These are phyloP conservation scores for Yamadazyma kitorensis DNA, from an alignment of 805 yeast genomes.

Conservation along the genomic window DNA sequence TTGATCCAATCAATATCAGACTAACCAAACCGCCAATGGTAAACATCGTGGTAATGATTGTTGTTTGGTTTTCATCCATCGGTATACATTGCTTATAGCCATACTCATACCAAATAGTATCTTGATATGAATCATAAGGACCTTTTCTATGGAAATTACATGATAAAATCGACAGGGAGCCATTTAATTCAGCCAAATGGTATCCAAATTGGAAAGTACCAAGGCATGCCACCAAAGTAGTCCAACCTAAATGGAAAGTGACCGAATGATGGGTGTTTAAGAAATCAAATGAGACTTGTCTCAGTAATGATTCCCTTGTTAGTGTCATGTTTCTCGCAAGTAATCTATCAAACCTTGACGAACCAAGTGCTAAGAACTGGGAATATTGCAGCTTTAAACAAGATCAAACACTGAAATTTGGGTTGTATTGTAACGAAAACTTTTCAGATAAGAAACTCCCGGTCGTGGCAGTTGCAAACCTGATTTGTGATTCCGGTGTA, in stretches of 20 bases:
- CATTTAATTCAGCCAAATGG: slow-evolving; percentile 39
- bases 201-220: slow-evolving; percentile 40
- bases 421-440: too few species aligned
- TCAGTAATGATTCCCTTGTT: neutral
- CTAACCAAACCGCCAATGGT: slow-evolving; percentile 36
- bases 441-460: too few species aligned
- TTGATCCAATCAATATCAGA: slow-evolving; percentile 28
- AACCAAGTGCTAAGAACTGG: too few species aligned
- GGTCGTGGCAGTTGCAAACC: too few species aligned
- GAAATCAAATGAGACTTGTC: slow-evolving; percentile 10
- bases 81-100: slow-evolving; percentile 28
- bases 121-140: slow-evolving; percentile 19
- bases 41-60: slow-evolving; percentile 31
- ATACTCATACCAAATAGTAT: slow-evolving; percentile 24
- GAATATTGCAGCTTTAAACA: too few species aligned
- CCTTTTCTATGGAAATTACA: slow-evolving; percentile 21
- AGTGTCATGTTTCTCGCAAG: too few species aligned
- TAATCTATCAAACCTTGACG: too few species aligned
- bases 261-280: slow-evolving; percentile 17
- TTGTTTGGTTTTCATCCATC: slow-evolving; percentile 19
- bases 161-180: slow-evolving; percentile 27
- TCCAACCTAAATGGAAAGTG: slow-evolving; percentile 32
- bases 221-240: slow-evolving; percentile 31
- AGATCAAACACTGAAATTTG: too few species aligned
- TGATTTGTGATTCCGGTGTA: too few species aligned